A percentile compares a stretch with the other conserved stretches of the same genome.
phyloP scores from a whole-genome alignment of 495 filamentous ascomycete genomes.

The Penicillium longicatenatum region DNA sequence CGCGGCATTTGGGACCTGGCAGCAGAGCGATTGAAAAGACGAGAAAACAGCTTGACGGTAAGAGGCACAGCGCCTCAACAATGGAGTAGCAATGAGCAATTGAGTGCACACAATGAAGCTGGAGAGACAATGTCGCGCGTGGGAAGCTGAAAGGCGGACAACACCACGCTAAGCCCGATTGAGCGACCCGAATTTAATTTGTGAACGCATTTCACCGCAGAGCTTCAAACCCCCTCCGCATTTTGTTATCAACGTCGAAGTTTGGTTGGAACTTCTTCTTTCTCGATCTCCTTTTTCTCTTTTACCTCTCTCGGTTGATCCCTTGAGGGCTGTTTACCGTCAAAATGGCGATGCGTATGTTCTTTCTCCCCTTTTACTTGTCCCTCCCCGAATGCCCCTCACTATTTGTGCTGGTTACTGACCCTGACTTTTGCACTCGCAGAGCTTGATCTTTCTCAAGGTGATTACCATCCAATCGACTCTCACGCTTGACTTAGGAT shows the following conservation, averaged over 20 bases:
- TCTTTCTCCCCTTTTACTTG: slow-evolving; percentile 24
- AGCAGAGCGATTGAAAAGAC: slow-evolving; percentile 27
- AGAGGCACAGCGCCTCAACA: slow-evolving; percentile 8
- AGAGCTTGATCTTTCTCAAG: slow-evolving; percentile 79
- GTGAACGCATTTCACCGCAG: slow-evolving; percentile 14
- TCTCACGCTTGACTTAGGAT: background rate
- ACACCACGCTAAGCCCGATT: slow-evolving; percentile 38
- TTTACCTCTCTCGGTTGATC: slow-evolving; percentile 18
- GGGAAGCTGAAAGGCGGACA: slow-evolving; percentile 31
- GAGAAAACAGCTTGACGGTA: slow-evolving; percentile 41
- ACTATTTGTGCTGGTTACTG: slow-evolving; percentile 33
- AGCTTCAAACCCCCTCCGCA: slow-evolving; percentile 27
- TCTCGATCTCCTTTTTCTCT: slow-evolving; percentile 12
- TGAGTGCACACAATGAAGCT: background rate
- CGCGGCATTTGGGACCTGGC: slow-evolving; percentile 37
- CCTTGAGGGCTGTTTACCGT: slow-evolving; percentile 40
- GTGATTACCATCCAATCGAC: slow-evolving; percentile 35
- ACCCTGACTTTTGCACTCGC: slow-evolving; percentile 16
- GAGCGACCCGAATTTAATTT: slow-evolving; percentile 41
- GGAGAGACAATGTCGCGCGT: slow-evolving; percentile 4
- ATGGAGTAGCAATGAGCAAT: background rate
- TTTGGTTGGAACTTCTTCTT: slow-evolving; percentile 16
- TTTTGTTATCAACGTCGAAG: slow-evolving; percentile 20
- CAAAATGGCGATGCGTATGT: slow-evolving; percentile 67
- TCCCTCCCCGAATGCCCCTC: slow-evolving; percentile 36